Conservation (phyloP, 441 rosid species). For the Aleurites moluccanus region DNA sequence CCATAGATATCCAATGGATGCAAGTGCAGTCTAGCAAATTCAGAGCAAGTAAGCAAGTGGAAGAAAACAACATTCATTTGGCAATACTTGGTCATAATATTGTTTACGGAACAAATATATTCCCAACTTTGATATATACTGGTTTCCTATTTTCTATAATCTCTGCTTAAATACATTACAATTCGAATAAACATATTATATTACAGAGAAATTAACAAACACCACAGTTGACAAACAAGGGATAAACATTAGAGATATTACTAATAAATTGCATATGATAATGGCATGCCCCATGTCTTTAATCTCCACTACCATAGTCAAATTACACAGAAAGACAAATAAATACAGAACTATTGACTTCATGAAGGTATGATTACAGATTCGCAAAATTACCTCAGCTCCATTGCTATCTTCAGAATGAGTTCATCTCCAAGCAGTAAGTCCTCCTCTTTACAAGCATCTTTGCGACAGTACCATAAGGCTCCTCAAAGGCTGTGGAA, state of each 20-base stretch:
- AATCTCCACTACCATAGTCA: neutral
- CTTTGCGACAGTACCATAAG: constrained; percentile 81
- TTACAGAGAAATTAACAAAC: neutral
- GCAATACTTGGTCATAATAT: neutral
- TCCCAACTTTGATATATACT: neutral
- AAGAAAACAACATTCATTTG: neutral
- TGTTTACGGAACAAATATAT: neutral
- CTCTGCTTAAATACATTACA: neutral
- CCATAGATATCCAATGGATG: neutral
- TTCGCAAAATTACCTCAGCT: constrained; percentile 38
- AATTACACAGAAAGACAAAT: neutral
- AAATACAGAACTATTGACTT: neutral
- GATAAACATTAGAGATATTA: neutral
- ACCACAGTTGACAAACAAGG: neutral
- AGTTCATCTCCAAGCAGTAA: constrained; percentile 95
- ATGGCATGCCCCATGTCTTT: neutral
- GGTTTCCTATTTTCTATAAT: neutral
- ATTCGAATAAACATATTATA: constrained; percentile 1
- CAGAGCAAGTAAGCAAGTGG: neutral
- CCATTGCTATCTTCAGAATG: constrained; percentile 49
- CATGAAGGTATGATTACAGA: neutral
- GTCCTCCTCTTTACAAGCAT: constrained; percentile 83
- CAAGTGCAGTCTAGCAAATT: neutral
- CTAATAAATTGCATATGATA: neutral
- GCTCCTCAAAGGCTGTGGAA: constrained; percentile 73